Percentiles rank a stretch among this genome's conserved stretches.
Conservation (phyloP, 2,329 filamentous ascomycete species). For the Fusarium graminum region DNA sequence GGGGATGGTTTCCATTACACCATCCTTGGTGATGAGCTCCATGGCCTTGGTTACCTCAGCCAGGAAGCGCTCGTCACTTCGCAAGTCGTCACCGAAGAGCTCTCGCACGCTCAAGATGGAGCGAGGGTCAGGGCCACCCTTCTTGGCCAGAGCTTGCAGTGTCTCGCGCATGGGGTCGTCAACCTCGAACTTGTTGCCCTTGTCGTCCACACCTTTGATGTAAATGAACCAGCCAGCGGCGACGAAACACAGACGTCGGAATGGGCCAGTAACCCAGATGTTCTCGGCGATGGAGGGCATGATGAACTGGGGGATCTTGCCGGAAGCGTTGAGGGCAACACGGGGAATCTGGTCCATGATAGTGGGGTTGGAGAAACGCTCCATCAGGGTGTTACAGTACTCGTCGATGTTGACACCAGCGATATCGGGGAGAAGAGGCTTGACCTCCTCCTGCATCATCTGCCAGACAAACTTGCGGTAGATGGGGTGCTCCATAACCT, state of each 20-base stretch:
- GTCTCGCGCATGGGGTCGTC: slow-evolving; percentile 64
- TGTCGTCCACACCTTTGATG: slow-evolving; percentile 63
- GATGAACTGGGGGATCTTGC: slow-evolving; percentile 67
- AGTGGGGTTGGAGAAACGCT: slow-evolving; percentile 68
- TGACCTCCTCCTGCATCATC: slow-evolving; percentile 69
- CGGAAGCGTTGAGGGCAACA: slow-evolving; percentile 64
- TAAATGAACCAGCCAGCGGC: slow-evolving; percentile 65
- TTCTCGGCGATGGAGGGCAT: slow-evolving; percentile 62
- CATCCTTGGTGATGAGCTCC: slow-evolving; percentile 61
- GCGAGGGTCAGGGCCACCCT: slow-evolving; percentile 58
- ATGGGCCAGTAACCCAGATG: slow-evolving; percentile 61
- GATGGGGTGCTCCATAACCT: slow-evolving; percentile 63
- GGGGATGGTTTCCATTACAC: slow-evolving; percentile 62
- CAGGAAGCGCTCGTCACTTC: slow-evolving; percentile 62
- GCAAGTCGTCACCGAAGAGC: slow-evolving; percentile 66
- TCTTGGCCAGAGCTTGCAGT: slow-evolving; percentile 60
- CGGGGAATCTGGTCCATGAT: slow-evolving; percentile 68
- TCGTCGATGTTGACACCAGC: slow-evolving; percentile 64
- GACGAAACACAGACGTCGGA: slow-evolving; percentile 63
- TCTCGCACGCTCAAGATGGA: slow-evolving; percentile 60
- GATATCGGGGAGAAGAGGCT: slow-evolving; percentile 64
- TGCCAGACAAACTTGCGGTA: slow-evolving; percentile 64
- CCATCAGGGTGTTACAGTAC: slow-evolving; percentile 66
- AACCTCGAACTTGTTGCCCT: slow-evolving; percentile 57
- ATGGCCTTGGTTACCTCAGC: slow-evolving; percentile 61